phyloP scores from a whole-genome alignment of 2,329 filamentous ascomycete species.

The Claviceps africana region DNA sequence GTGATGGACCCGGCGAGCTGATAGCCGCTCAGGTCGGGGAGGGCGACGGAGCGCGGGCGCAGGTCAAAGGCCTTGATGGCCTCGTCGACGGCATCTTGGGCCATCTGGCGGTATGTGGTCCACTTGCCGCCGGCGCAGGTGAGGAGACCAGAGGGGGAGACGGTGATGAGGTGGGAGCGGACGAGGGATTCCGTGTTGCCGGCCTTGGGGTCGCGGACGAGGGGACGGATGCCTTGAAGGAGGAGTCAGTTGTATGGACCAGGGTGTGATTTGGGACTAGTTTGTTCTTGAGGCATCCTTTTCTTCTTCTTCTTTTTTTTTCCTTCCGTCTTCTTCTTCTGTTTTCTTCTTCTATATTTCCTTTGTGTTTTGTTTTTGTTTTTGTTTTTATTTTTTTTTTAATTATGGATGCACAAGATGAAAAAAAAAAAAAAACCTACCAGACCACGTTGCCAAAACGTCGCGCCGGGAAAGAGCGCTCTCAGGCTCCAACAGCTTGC shows the following conservation, averaged over 20 bases:
- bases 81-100: constrained; percentile 71
- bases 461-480: constrained; percentile 62
- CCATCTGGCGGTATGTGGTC: constrained; percentile 84
- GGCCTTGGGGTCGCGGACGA: constrained; percentile 69
- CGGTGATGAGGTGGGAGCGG: constrained; percentile 65
- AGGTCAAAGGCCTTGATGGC: constrained; percentile 55
- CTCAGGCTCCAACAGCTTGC: constrained; percentile 61
- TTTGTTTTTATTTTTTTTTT: too few relatives aligned
- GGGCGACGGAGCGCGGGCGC: constrained; percentile 32
- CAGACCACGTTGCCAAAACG: constrained; percentile 70
- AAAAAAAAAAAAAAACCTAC: constrained; percentile 25
- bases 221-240: constrained; percentile 49
- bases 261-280: too few relatives aligned
- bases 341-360: too few relatives aligned
- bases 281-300: too few relatives aligned
- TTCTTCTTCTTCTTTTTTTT: too few relatives aligned
- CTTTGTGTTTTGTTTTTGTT: too few relatives aligned
- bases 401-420: not conserved
- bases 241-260: too few relatives aligned
- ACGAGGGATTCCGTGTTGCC: constrained; percentile 74
- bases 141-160: constrained; percentile 59
- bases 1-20: constrained; percentile 33
- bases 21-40: constrained; percentile 54
- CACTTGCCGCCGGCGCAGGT: constrained; percentile 77
- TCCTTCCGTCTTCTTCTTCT: too few relatives aligned